These are phyloP conservation scores for Chenopodium berlandieri DNA, from an alignment of 148 eudicot genomes.

Conservation along the genomic window DNA sequence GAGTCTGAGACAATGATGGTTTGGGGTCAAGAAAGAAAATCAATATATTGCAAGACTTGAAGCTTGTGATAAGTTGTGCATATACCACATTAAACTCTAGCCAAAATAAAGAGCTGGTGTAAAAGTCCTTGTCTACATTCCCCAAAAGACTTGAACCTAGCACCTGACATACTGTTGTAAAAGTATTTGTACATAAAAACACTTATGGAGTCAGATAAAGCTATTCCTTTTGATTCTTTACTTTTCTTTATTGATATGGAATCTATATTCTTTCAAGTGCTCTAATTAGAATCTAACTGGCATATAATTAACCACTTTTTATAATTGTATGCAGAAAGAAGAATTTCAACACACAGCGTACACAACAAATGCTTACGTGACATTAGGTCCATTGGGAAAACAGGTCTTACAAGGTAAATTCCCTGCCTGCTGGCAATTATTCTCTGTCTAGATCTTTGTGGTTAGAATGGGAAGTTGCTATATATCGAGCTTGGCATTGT, in stretches of 20 bases:
- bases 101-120: background rate
- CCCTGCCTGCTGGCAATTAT: background rate
- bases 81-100: background rate
- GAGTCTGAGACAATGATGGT: background rate
- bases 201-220: background rate
- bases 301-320: background rate
- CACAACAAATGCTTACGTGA: constrained; percentile 87
- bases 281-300: background rate
- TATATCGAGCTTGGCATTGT: background rate
- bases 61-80: background rate
- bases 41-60: background rate
- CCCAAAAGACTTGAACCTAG: background rate
- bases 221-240: background rate
- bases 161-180: background rate
- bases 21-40: background rate
- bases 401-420: constrained; percentile 77
- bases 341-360: constrained; percentile 96
- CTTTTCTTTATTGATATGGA: no score
- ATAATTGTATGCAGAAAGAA: constrained; percentile 64
- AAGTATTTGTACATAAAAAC: background rate
- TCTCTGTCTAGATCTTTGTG: constrained; percentile 1
- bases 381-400: constrained; percentile 63
- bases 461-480: constrained; percentile 2
- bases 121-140: background rate
- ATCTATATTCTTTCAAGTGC: background rate